Evolutionary conservation across 2,329 filamentous ascomycete genomes (phyloP).

Genomic region (Penicillium sp.): DNA sequence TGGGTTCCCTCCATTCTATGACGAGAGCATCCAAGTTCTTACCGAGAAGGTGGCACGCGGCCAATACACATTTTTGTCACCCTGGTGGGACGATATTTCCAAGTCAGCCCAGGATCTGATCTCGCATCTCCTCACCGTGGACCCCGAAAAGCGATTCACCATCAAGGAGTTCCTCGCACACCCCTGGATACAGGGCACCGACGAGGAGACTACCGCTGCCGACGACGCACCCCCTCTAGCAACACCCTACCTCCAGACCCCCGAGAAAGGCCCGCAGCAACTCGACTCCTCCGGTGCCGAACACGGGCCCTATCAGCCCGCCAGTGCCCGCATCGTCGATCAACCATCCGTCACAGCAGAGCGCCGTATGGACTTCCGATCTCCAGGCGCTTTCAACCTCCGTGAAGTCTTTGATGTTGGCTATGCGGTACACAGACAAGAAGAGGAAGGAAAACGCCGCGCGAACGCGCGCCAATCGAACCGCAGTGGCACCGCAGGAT

Average conservation of each 20-base stretch:
- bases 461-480: slow-evolving; percentile 77
- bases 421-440: slow-evolving; percentile 95
- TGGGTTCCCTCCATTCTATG: slow-evolving; percentile 97
- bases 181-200: slow-evolving; percentile 80
- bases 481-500: slow-evolving; percentile 59
- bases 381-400: slow-evolving; percentile 89
- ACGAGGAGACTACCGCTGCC: slow-evolving; percentile 66
- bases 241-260: slow-evolving; percentile 56
- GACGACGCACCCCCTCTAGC: slow-evolving; percentile 70
- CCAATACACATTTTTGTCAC: slow-evolving; percentile 95
- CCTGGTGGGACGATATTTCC: slow-evolving; percentile 99
- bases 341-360: slow-evolving; percentile 57
- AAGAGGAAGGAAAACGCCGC: slow-evolving; percentile 89
- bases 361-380: slow-evolving; percentile 85
- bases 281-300: slow-evolving; percentile 54
- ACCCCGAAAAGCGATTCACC: slow-evolving; percentile 91
- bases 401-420: slow-evolving; percentile 97
- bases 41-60: slow-evolving; percentile 97
- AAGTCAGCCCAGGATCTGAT: slow-evolving; percentile 92
- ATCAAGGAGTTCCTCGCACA: slow-evolving; percentile 93
- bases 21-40: slow-evolving; percentile 94
- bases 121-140: slow-evolving; percentile 87
- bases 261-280: slow-evolving; percentile 57
- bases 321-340: slow-evolving; percentile 57
- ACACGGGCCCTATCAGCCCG: slow-evolving; percentile 44